Conservation (phyloP, 805 yeast species). For the Cyberlindnera samutprakarnensis region DNA sequence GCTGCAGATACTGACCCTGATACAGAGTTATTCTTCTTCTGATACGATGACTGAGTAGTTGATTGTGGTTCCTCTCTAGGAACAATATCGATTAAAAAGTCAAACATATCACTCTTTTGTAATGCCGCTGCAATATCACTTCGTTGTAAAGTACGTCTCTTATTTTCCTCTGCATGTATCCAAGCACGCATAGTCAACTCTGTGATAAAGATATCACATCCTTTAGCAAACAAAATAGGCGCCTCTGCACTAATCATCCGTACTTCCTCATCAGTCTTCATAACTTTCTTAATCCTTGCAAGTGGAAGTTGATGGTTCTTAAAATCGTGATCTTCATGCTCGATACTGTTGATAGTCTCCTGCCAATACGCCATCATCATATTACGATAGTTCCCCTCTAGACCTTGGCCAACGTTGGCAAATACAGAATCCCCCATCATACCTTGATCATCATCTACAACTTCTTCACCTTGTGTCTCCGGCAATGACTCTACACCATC, state of each 20-base stretch:
- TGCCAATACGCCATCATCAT: conserved; percentile 98
- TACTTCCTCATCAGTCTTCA: conserved; percentile 97
- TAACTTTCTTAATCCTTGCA: conserved; percentile 93
- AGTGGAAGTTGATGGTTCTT: conserved; percentile 91
- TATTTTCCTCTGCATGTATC: conserved; percentile 97
- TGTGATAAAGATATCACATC: conserved; percentile 94
- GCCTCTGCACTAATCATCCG: conserved; percentile 98
- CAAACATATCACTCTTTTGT: conserved; percentile 95
- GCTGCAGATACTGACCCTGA: too few species aligned
- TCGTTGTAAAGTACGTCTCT: conserved; percentile 88
- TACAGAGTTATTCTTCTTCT: too few species aligned
- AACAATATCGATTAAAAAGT: conserved; percentile 90
- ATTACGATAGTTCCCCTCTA: conserved; percentile 73
- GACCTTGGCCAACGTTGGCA: conserved; percentile 88
- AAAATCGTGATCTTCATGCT: conserved; percentile 79
- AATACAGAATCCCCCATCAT: conserved; percentile 55
- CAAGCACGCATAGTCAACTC: conserved; percentile 98
- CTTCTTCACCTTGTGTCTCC: too few species aligned
- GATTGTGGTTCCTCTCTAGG: conserved; percentile 91
- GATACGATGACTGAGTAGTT: too few species aligned
- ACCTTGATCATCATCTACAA: conserved; percentile 27
- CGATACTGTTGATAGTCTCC: conserved; percentile 85
- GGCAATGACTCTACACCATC: too few species aligned
- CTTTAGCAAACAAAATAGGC: conserved; percentile 94
- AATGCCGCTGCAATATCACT: conserved; percentile 93